Percentiles rank a stretch among this genome's conserved stretches.
Evolutionary conservation across 768 basidiomycete species (phyloP).

Genomic region (Podaxis sp.): DNA sequence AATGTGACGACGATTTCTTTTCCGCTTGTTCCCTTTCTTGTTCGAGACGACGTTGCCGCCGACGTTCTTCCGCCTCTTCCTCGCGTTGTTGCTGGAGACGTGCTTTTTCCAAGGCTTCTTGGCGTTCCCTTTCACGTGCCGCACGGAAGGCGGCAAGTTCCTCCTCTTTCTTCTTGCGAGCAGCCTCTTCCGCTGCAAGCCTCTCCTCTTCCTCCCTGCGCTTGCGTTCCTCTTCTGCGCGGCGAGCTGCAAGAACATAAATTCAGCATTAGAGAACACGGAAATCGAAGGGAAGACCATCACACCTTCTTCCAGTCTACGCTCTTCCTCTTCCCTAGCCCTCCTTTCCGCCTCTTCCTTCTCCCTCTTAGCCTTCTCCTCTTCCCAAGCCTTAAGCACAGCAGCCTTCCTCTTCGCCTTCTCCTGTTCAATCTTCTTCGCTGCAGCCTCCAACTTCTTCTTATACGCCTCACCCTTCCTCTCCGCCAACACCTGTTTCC

Average conservation of each 20-base stretch:
- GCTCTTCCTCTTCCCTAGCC: constrained; percentile 53
- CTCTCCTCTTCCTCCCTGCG: constrained; percentile 45
- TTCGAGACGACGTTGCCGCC: constrained; percentile 36
- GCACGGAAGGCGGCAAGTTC: constrained; percentile 45
- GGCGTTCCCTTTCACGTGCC: constrained; percentile 45
- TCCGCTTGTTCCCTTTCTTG: constrained; percentile 20
- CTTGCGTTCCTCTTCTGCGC: constrained; percentile 49
- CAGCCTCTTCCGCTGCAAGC: constrained; percentile 48
- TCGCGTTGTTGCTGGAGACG: constrained; percentile 61
- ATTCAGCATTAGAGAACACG: no score
- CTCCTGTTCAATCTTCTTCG: constrained; percentile 76
- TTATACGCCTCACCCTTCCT: constrained; percentile 65
- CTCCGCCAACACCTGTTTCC: constrained; percentile 48
- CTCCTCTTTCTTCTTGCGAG: constrained; percentile 58
- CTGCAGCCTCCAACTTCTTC: constrained; percentile 50
- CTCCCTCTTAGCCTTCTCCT: constrained; percentile 41
- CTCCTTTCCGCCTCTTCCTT: constrained; percentile 49
- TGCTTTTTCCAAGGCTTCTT: constrained; percentile 48
- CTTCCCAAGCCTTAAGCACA: constrained; percentile 56
- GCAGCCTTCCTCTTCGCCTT: constrained; percentile 65
- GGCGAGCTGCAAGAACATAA: constrained; percentile 33
- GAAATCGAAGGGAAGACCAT: not conserved
- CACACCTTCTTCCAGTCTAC: constrained; percentile 49
- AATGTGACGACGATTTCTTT: constrained; percentile 19
- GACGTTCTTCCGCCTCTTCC: constrained; percentile 60